Base-by-base conservation (phyloP, 2,329 filamentous ascomycete genomes). In the Chaetomiaceae sp. region DNA sequence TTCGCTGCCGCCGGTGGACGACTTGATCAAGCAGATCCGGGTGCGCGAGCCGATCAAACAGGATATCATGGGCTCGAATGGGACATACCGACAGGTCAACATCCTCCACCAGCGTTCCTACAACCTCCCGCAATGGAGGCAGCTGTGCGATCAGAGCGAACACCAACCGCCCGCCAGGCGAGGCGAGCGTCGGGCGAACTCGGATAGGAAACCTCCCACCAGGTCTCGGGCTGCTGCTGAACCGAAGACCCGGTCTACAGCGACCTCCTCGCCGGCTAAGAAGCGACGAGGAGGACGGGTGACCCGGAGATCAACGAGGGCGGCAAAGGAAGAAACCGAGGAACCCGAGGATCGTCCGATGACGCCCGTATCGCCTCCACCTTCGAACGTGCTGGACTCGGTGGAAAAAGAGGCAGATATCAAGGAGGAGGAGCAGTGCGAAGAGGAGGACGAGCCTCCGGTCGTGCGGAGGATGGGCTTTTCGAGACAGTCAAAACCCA, bases 21-120 rank as follows among this genome's bases (percentile, higher is more conserved):
- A 96, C 62, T 78, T 89, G 44, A 81, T 99, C 58, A 97, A 96
- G 71, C 85, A 86, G 55, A 88, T 99, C 67, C 86, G 85, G 65
- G 91, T 99, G 63, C 92, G 92, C 69, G 95, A 99, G 59, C 93
- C 93, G 3, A 97, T 99, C 66, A 96, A 90, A 65, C 93, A 99
- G 69, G 93, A 99, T 63, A 99, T 99, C 62, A 92, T 95, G 76
- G 93, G 93, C 37, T 89, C 88, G 45, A 89, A 92, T 65, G 95
- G 93, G 50, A 95, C 89, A 50, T 99, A 96, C 66, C 92, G 92
- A 31, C 93, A 99, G 68, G 89, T 93, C 64, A 99, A 99, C 65
- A 91, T 99, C 53, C 85, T 97, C 63, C 95, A 96, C 70, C 89
- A 95, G 66, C 82, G 93, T 66, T 90, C 90, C 13, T 99, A 99